A percentile compares a stretch with the other conserved stretches of the same genome.
Conservation (phyloP, 768 basidiomycete genomes). For the Suillus bovinus region DNA sequence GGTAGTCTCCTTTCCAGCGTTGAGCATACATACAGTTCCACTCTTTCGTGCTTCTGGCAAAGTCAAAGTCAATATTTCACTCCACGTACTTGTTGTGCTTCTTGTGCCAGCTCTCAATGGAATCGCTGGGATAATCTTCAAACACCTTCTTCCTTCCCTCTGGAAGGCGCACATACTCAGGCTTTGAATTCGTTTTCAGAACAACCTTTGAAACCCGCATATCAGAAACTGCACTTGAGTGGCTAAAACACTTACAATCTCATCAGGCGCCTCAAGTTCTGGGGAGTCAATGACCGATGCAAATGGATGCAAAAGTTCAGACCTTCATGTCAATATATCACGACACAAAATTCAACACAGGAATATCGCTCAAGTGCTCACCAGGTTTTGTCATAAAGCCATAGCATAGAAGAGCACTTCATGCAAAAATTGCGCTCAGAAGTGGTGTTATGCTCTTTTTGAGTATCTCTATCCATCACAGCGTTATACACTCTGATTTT, state of each 20-base stretch:
- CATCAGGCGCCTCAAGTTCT: conserved; percentile 49
- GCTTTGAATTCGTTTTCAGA: conserved; percentile 50
- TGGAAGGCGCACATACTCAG: conserved; percentile 61
- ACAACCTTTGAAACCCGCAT: conserved; percentile 39
- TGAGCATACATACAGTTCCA: background rate
- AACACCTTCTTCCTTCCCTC: conserved; percentile 54
- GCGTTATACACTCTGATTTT: conserved; percentile 60
- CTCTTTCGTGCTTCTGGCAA: background rate
- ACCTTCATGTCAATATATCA: conserved; percentile 39
- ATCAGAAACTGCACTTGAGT: conserved; percentile 2
- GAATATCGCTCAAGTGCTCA: conserved; percentile 26
- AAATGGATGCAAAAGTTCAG: conserved; percentile 65
- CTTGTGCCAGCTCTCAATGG: conserved; percentile 64
- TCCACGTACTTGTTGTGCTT: conserved; percentile 44
- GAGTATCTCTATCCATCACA: conserved; percentile 55
- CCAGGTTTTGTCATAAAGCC: conserved; percentile 61
- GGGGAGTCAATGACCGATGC: conserved; percentile 67
- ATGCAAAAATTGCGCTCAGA: conserved; percentile 67
- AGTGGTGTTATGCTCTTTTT: conserved; percentile 43
- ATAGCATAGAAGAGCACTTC: conserved; percentile 65
- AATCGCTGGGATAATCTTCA: conserved; percentile 42
- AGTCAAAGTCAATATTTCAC: conserved; percentile 10
- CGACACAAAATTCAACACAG: background rate
- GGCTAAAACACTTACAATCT: conserved; percentile 41
- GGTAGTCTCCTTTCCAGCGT: background rate